phyloP scores from a whole-genome alignment of 805 yeast genomes.

The Teunomyces kruisii region DNA sequence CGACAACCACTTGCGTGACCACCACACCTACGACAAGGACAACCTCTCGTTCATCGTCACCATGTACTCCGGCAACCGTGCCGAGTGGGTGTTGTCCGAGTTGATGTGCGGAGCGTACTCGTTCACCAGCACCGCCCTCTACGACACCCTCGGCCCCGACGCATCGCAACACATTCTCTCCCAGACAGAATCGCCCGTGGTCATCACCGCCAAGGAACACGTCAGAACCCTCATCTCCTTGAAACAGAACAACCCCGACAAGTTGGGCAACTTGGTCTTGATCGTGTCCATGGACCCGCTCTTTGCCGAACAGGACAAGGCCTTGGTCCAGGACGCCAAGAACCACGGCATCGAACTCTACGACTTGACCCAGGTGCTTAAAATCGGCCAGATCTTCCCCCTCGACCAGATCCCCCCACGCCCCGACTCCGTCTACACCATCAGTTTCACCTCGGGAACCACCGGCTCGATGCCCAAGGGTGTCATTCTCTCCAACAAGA shows the following conservation, averaged over 20 bases:
- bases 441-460: conserved; percentile 28
- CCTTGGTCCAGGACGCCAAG: conserved; percentile 47
- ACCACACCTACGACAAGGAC: conserved; percentile 14
- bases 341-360: conserved; percentile 16
- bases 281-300: conserved; percentile 58
- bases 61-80: conserved; percentile 33
- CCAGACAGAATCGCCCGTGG: conserved; percentile 40
- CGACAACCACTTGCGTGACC: conserved; percentile 15
- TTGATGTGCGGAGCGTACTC: conserved; percentile 32
- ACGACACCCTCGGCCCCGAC: conserved; percentile 40
- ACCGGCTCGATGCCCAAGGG: conserved; percentile 29
- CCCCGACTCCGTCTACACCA: conserved; percentile 20
- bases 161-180: conserved; percentile 34
- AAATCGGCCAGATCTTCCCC: conserved; percentile 22
- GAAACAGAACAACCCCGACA: conserved; percentile 30
- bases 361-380: conserved; percentile 21
- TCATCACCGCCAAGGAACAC: conserved; percentile 54
- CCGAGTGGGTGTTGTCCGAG: conserved; percentile 40
- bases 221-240: conserved; percentile 47
- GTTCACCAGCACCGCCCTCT: conserved; percentile 39
- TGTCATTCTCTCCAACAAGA: conserved; percentile 20
- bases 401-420: conserved; percentile 14
- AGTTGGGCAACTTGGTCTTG: conserved; percentile 45
- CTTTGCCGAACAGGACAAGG: conserved; percentile 45
- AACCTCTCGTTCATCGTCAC: conserved; percentile 32